Base-by-base conservation (phyloP, 768 basidiomycete genomes). In the Royoungia palumana region DNA sequence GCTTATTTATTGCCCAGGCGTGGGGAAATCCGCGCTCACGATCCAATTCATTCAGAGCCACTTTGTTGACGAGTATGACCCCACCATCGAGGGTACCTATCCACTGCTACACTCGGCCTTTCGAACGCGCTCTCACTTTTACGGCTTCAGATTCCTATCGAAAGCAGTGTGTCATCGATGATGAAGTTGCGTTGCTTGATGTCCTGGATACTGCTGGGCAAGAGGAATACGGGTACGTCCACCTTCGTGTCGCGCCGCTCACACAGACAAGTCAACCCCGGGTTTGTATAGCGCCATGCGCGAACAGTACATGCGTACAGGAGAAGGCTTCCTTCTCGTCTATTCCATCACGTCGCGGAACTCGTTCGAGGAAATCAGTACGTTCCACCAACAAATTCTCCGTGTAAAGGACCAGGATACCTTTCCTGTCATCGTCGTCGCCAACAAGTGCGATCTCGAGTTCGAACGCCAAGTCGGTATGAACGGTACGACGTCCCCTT, bases 261-360 rank as follows among this genome's bases (percentile, higher is more conserved):
- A 21, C 39, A 21, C 36, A 43, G 22, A 40, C 50, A 27, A 43
- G 28, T 30, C 56, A 47, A 37, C 25, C 32, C 32, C 20, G 32
- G 19, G 27, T 13, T 43, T 54, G 17, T 51, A 43, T 64, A 94
- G 92, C 49, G 95, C 95, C 20, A 97, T 98, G 95, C 86, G 95
- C 40, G 95, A 98, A 65, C 95, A 97, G 64, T 98, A 98, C 74
- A 98, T 97, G 94, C 84, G 94, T 44, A 93, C 94, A 22, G 95
- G 95, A 52, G 94, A 98, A 70, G 95, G 94, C 11, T 98, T 98
- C 77, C 80, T 98, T 36, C 83, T 98, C 54, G 94, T 97, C 49
- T 98, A 98, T 71, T 93, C 92, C 44, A 97, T 96, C 72, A 96
- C 95, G n/a, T 94, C 93, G 25, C 85, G 94, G 57, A 88, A 91